phyloP scores from a whole-genome alignment of 2,329 filamentous ascomycete species.

The Calonectria henricotiae region DNA sequence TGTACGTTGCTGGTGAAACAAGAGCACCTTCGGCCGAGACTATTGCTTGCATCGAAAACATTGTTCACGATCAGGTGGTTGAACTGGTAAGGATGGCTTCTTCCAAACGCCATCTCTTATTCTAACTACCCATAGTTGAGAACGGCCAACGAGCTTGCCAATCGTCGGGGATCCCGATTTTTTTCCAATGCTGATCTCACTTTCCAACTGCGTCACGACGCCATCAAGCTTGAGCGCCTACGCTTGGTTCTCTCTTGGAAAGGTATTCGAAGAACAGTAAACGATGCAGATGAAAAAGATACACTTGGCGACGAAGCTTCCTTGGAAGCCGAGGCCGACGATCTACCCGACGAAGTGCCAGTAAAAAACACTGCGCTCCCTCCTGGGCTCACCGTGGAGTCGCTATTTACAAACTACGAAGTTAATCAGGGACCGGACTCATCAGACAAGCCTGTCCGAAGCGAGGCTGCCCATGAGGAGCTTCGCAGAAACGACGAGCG shows the following conservation, averaged over 20 bases:
- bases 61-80: conserved; percentile 1
- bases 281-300: conserved; percentile 3
- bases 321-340: not conserved
- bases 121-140: not conserved
- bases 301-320: not conserved
- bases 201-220: conserved; percentile 6
- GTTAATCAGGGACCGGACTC: not conserved
- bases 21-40: not conserved
- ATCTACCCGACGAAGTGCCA: not conserved
- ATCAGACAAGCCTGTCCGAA: not conserved
- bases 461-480: not conserved
- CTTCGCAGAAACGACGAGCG: conserved; percentile 13
- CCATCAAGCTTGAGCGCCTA: not conserved
- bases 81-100: not conserved
- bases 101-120: not conserved
- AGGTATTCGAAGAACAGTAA: conserved; percentile 2
- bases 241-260: conserved; percentile 9
- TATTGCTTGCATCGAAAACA: conserved; percentile 15
- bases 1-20: conserved; percentile 13
- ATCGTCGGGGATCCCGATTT: not conserved
- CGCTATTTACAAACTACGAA: not conserved
- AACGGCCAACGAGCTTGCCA: not conserved
- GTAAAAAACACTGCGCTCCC: not conserved
- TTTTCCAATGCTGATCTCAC: conserved; percentile 8
- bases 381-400: not conserved